Evolutionary conservation across 129 eudicot genomes (phyloP).

Genomic region (Solidago caesia): DNA sequence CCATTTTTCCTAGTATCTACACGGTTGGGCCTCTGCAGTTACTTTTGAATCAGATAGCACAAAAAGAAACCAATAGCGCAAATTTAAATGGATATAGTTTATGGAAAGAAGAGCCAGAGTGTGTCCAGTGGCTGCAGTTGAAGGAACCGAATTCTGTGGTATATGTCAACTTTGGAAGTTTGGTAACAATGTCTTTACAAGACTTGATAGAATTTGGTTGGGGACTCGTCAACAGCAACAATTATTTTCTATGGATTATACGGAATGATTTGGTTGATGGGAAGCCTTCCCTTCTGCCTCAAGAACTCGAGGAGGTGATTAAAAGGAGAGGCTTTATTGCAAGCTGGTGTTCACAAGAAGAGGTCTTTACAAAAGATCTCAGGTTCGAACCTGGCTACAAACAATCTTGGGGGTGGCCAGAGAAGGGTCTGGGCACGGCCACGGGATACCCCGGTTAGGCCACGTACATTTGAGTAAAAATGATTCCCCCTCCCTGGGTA

Average conservation of each 20-base stretch:
- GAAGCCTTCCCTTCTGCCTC: conserved; percentile 24
- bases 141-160: conserved; percentile 41
- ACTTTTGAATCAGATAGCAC: conserved; percentile 16
- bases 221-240: conserved; percentile 52
- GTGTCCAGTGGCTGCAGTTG: conserved; percentile 48
- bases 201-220: conserved; percentile 57
- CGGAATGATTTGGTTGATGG: conserved; percentile 35
- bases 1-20: conserved; percentile 24
- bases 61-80: not conserved
- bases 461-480: too few species aligned
- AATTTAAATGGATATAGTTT: conserved; percentile 29
- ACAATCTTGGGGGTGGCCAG: too few species aligned
- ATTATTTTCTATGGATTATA: conserved; percentile 33
- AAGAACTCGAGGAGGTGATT: conserved; percentile 26
- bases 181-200: conserved; percentile 37
- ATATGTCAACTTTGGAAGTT: conserved; percentile 61
- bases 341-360: conserved; percentile 42
- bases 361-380: too few species aligned
- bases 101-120: conserved; percentile 38
- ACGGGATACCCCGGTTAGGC: too few species aligned
- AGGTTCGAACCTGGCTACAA: too few species aligned
- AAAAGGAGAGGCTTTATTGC: conserved; percentile 24
- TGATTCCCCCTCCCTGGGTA: too few species aligned
- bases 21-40: conserved; percentile 36
- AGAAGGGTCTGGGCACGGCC: too few species aligned